Percentiles rank a stretch among this genome's conserved stretches.
These are phyloP conservation scores for Ceratobasidium papillatum DNA, from an alignment of 1,284 basidiomycete species.

Conservation along the genomic window DNA sequence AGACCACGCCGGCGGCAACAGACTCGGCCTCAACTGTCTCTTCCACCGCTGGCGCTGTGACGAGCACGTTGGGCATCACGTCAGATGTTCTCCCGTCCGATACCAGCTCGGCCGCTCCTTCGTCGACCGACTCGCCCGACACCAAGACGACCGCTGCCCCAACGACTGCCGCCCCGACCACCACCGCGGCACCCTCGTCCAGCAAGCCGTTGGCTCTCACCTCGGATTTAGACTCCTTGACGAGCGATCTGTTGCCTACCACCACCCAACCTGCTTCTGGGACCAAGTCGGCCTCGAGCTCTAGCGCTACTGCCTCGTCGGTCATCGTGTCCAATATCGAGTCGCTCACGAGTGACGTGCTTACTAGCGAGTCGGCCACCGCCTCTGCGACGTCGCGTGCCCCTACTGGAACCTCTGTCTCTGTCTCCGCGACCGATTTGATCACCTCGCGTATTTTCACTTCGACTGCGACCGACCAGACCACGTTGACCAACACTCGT, in stretches of 20 bases:
- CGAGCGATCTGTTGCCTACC: background rate
- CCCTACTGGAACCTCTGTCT: background rate
- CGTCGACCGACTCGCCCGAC: background rate
- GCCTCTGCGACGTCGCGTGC: background rate
- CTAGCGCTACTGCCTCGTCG: background rate
- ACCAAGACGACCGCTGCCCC: background rate
- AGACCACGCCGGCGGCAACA: slow-evolving; percentile 2
- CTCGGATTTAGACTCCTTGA: background rate
- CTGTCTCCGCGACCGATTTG: background rate
- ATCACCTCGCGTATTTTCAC: background rate
- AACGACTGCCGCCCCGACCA: background rate
- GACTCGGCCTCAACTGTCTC: background rate
- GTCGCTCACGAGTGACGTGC: background rate
- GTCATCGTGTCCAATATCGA: background rate
- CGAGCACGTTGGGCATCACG: background rate
- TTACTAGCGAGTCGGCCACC: background rate
- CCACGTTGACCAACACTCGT: background rate
- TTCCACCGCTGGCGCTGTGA: background rate
- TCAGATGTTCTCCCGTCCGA: background rate
- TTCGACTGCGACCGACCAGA: background rate
- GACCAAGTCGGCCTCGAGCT: background rate
- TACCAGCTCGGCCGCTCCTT: background rate
- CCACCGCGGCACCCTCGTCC: background rate
- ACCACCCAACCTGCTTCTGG: background rate
- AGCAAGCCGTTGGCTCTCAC: background rate